These are phyloP conservation scores for Pelargonium nanum DNA, from an alignment of 345 rosid genomes.

Conservation along the genomic window DNA sequence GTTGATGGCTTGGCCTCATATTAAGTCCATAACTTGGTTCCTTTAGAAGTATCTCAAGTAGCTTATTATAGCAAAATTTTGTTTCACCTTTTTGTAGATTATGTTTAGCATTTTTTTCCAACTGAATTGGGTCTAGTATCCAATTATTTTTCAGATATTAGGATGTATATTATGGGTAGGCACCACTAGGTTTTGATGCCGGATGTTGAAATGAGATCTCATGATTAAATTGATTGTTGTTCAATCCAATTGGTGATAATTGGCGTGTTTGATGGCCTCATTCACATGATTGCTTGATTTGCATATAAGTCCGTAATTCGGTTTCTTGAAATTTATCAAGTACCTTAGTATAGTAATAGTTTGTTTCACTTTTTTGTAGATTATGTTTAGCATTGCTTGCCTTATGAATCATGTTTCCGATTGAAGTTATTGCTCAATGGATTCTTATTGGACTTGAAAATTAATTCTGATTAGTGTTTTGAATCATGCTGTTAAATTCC, in stretches of 20 bases:
- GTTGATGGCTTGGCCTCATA: not conserved
- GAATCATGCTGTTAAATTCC: not conserved
- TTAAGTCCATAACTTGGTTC: not conserved
- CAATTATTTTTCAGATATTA: conserved; percentile 10
- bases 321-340: not conserved
- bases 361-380: no score
- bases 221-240: conserved; percentile 21
- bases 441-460: not conserved
- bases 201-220: conserved; percentile 20
- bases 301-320: not conserved
- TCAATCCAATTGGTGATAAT: conserved; percentile 17
- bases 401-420: not conserved
- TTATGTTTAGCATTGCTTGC: no score
- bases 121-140: no score
- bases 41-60: not conserved
- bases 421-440: not conserved
- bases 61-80: not conserved
- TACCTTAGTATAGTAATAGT: not conserved
- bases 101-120: no score
- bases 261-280: not conserved
- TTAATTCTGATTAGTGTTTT: not conserved
- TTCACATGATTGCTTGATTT: not conserved
- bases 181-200: conserved; percentile 16
- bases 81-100: no score
- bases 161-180: conserved; percentile 7